These are phyloP conservation scores for Phytophthora brassicae DNA, from an alignment of 352 stramenopile genomes.

Conservation along the genomic window DNA sequence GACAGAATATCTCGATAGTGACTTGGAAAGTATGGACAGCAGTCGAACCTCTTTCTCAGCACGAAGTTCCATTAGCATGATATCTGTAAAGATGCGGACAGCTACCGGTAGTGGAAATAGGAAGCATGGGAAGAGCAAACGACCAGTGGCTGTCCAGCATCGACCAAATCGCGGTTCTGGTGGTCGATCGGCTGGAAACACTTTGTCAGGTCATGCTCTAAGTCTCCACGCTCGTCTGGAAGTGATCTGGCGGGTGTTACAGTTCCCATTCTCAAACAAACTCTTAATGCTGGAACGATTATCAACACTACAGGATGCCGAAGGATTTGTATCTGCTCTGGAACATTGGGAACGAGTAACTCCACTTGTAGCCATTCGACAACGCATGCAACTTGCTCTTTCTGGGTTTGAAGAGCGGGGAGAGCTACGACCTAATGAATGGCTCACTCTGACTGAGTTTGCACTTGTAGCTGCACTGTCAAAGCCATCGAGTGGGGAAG, in stretches of 20 bases:
- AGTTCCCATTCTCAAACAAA: slow-evolving; percentile 65
- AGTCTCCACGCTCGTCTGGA: slow-evolving; percentile 59
- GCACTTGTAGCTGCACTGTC: slow-evolving; percentile 35
- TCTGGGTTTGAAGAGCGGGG: slow-evolving; percentile 39
- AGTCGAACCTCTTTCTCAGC: slow-evolving; percentile 26
- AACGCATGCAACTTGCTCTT: slow-evolving; percentile 50
- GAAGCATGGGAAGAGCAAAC: slow-evolving; percentile 29
- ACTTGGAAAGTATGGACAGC: slow-evolving; percentile 25
- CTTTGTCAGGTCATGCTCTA: slow-evolving; percentile 41
- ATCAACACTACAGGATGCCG: slow-evolving; percentile 48
- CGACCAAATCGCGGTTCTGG: slow-evolving; percentile 14
- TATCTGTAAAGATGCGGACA: slow-evolving; percentile 20
- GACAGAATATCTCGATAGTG: slow-evolving; percentile 20
- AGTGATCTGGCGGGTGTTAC: slow-evolving; percentile 51
- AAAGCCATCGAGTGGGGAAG: not conserved
- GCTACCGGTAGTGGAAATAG: slow-evolving; percentile 16
- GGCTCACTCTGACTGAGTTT: slow-evolving; percentile 46
- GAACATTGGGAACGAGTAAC: slow-evolving; percentile 53
- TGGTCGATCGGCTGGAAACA: slow-evolving; percentile 20
- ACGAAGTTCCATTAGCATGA: slow-evolving; percentile 27
- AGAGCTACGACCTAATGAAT: slow-evolving; percentile 26
- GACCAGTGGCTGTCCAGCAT: slow-evolving; percentile 15
- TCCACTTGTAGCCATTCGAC: slow-evolving; percentile 41
- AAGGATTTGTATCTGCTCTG: slow-evolving; percentile 43
- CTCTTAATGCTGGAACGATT: slow-evolving; percentile 70